Evolutionary conservation across 2,329 filamentous ascomycete species (phyloP), one percentile per base, ranked within the genome.

Genomic region (Trichoderma sp.): DNA sequence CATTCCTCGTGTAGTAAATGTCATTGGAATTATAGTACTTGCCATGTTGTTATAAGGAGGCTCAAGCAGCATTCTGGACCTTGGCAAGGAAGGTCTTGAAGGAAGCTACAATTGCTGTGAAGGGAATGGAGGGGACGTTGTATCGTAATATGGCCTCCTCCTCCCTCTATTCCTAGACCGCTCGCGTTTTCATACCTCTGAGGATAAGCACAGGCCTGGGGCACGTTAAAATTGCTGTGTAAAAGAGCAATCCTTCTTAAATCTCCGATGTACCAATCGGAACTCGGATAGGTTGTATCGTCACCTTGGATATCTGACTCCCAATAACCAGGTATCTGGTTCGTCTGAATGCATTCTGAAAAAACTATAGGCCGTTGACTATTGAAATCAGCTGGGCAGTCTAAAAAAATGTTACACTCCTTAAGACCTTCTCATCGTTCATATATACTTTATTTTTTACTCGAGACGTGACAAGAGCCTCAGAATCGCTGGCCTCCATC

Each of bases 1-100:
- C 53, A 27, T 65, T 65, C 35, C 33, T 35, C 62, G 47, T 52
- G 49, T 49, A 49, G 62, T 37, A 57, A n/a, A 57, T n/a, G 27
- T 56, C 21, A 24, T 49, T 21, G 49, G 24, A 1, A 37, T 35
- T 57, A 37, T 5, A 62, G 59, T 35, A n/a, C 8, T 11, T 27
- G 4, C 27, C 27, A 27, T 27, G 27, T 2, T 27, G 27, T 27
- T 27, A 27, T 27, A 27, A 27, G 27, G 27, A 27, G 27, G 27
- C 27, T 27, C 27, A 27, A 27, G 27, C 27, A 27, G 27, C 27
- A 27, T 27, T 27, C 27, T 27, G 27, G 4, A 27, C 27, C 27
- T 27, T 27, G 27, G 27, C 2, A 27, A 27, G 27, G 27, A 27
- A 27, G 27, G 27, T 27, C 27, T 27, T 27, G 27, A 27, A 27